Base-by-base conservation (phyloP, 2,329 filamentous ascomycete genomes). In the Chrysosporium keratinophilum region DNA sequence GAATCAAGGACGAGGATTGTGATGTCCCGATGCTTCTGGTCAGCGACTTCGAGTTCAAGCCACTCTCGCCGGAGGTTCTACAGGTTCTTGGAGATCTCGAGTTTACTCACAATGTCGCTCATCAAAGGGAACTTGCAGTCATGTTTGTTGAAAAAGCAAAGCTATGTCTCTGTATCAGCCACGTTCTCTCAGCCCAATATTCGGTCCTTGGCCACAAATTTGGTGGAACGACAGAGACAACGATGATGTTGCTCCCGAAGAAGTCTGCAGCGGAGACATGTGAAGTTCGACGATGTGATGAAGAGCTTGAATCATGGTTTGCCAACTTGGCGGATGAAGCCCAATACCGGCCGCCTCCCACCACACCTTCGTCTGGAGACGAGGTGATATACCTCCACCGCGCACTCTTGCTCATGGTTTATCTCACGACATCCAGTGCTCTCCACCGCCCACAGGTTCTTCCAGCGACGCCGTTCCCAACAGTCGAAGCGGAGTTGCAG, bases 81-180 rank as follows among this genome's bases (percentile, higher is more conserved):
- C 78, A 84, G 58, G 79, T 94, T 55, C 78, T 86, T 0, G 69
- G 78, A 14, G 81, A 85, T 56, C 94, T 88, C 68, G 79, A 80
- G 14, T 64, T 90, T 41, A 74, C 88, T 39, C 80, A 84, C 57
- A 85, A 93, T 64, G 71, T 81, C 9, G 76, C 76, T 15, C 83
- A 87, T 73, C 88, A 95, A 70, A 78, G 79, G 57, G 79, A 93
- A 63, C 74, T 96, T 50, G 90, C 90, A 5, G 76, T 83, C 58
- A 86, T 96, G 83, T 96, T 90, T 68, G 88, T 96, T 58, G 83
- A 90, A 60, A 95, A 95, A 69, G 87, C 89, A 2, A 88, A 90
- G 69, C 79, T 96, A 6, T 95, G 88, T 68, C 77, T 94, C 15
- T 88, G 87, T 68, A 88, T 96, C 67, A 91, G 87, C 66, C 83